Conservation (phyloP, 208 protist species). For the Blastocrithidia nonstop region DNA sequence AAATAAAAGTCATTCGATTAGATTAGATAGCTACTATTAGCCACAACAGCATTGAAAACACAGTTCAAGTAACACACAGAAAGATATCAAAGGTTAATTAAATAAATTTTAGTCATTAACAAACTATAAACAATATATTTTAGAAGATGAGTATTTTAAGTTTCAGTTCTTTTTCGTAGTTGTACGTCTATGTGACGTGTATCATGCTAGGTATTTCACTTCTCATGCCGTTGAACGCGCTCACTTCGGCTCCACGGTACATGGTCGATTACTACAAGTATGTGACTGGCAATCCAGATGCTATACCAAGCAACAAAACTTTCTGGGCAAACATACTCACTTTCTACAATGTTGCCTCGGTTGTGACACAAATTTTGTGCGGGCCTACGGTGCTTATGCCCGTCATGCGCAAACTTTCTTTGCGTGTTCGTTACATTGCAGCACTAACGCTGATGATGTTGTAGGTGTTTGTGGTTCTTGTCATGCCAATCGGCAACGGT, state of each 20-base stretch:
- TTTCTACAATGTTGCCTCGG: conserved; percentile 63
- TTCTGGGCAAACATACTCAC: conserved; percentile 69
- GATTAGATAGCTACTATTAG: not conserved
- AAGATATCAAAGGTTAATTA: no score
- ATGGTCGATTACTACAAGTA: conserved; percentile 79
- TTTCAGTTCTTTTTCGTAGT: conserved; percentile 24
- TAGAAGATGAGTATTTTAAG: conserved; percentile 4
- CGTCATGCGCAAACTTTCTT: conserved; percentile 24
- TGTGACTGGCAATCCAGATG: conserved; percentile 26
- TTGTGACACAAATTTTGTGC: conserved; percentile 44
- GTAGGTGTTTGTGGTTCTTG: conserved; percentile 41
- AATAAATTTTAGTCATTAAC: not conserved
- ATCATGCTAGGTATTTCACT: conserved; percentile 67
- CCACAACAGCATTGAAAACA: not conserved
- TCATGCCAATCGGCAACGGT: conserved; percentile 19
- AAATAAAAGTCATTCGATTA: no score
- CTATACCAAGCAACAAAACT: conserved; percentile 15
- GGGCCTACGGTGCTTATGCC: conserved; percentile 50
- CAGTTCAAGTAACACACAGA: not conserved
- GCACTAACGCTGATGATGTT: conserved; percentile 42
- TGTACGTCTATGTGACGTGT: conserved; percentile 63
- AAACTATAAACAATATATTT: not conserved
- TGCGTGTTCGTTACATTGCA: conserved; percentile 30
- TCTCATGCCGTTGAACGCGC: conserved; percentile 79
- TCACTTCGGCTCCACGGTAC: conserved; percentile 66